Conservation (phyloP, 176 grass and related monocot species). For the Cenchrus fungigraminus region DNA sequence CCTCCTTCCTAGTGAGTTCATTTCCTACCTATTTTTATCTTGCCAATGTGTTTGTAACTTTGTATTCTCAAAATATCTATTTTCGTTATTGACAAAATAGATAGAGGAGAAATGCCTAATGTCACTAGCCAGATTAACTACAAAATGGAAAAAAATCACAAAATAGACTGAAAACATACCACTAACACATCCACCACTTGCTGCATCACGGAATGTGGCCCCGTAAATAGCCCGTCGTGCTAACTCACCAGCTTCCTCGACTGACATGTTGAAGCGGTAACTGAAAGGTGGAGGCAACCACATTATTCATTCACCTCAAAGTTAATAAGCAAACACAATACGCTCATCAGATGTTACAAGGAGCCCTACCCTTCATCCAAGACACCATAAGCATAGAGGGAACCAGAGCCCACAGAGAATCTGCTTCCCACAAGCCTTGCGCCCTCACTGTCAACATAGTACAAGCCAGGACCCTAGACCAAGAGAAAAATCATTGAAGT, state of each 20-base stretch:
- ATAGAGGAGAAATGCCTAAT: not conserved
- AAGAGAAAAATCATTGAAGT: constrained; percentile 2
- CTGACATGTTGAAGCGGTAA: constrained; percentile 76
- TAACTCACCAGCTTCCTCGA: constrained; percentile 81
- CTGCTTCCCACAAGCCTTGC: constrained; percentile 79
- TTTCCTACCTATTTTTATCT: not conserved
- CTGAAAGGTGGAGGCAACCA: constrained; percentile 48
- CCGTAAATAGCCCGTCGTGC: constrained; percentile 88
- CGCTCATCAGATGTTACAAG: not conserved
- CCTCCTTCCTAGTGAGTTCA: no score
- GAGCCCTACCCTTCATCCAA: constrained; percentile 76
- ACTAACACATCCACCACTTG: constrained; percentile 89
- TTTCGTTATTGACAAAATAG: constrained; percentile 2
- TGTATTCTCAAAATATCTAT: not conserved
- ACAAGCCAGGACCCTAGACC: constrained; percentile 86
- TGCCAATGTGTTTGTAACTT: not conserved
- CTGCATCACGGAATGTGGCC: constrained; percentile 88
- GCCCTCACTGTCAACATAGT: constrained; percentile 98
- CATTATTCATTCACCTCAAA: constrained; percentile 10
- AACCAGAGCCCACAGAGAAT: constrained; percentile 97
- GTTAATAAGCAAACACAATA: not conserved
- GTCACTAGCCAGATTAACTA: not conserved
- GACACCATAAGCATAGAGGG: constrained; percentile 90
- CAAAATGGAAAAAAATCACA: not conserved
- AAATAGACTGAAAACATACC: constrained; percentile 57